A percentile compares a stretch with the other conserved stretches of the same genome.
phyloP scores from a whole-genome alignment of 1,284 basidiomycete species.

The Rhodofomes roseus region DNA sequence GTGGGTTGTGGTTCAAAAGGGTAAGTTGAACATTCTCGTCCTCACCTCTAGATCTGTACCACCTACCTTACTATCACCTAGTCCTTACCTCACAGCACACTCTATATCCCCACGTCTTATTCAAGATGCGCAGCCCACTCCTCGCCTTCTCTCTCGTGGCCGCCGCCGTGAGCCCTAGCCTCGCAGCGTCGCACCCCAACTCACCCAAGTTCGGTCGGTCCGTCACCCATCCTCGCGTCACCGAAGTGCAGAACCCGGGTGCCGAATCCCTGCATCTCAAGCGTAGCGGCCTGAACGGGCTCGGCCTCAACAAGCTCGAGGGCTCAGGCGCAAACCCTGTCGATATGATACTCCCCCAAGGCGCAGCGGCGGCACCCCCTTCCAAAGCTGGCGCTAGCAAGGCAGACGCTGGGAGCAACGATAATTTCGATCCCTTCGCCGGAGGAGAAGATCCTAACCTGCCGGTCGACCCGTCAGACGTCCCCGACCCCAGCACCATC shows the following conservation, averaged over 20 bases:
- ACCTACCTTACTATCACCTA: constrained; percentile 21
- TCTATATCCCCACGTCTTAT: constrained; percentile 12
- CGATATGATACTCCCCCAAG: not conserved
- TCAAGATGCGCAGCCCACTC: constrained; percentile 31
- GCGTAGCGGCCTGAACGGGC: not conserved
- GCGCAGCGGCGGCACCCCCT: not conserved
- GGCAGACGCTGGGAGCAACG: not conserved
- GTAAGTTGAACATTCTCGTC: not conserved
- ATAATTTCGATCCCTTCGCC: not conserved
- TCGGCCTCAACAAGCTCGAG: not conserved
- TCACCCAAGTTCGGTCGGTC: constrained; percentile 16
- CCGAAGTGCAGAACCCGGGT: constrained; percentile 4
- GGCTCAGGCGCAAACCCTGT: not conserved
- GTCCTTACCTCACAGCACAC: constrained; percentile 19
- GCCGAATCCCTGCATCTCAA: constrained; percentile 1
- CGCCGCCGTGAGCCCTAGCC: constrained; percentile 27
- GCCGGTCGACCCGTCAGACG: not conserved
- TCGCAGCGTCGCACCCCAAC: constrained; percentile 23
- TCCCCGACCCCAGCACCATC: not conserved
- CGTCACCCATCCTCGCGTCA: constrained; percentile 9
- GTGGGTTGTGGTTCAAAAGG: constrained; percentile 15
- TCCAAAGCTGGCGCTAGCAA: not conserved
- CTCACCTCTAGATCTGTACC: constrained; percentile 14
- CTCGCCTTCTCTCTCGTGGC: constrained; percentile 30
- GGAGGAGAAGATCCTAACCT: not conserved